A percentile compares a stretch with the other conserved stretches of the same genome.
phyloP scores from a whole-genome alignment of 257 asterid genomes.

The Nyctanthes arbortristis region DNA sequence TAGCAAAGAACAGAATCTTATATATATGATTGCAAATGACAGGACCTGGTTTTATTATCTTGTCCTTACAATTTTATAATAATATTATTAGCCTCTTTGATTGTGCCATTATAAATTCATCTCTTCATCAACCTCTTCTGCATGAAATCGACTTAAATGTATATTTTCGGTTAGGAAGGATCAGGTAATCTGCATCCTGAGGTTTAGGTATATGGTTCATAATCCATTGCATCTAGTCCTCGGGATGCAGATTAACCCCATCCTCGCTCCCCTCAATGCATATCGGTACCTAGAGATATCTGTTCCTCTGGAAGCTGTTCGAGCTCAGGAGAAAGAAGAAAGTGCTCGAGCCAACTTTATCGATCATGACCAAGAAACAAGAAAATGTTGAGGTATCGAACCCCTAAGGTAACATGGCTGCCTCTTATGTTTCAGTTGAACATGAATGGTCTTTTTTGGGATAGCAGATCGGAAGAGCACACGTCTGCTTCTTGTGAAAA shows the following conservation, averaged over 20 bases:
- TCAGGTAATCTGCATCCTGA: constrained; percentile 5
- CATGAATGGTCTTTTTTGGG: not conserved
- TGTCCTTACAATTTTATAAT: not conserved
- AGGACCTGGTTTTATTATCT: not conserved
- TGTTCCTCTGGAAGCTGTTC: not conserved
- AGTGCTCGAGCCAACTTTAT: not conserved
- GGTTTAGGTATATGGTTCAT: not conserved
- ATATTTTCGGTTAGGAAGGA: not conserved
- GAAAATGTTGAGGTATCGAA: no score
- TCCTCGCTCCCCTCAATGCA: constrained; percentile 24
- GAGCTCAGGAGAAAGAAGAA: no score
- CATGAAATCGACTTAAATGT: not conserved
- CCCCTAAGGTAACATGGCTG: not conserved
- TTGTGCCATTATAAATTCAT: no score
- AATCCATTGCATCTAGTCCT: constrained; percentile 26
- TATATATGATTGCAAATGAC: not conserved
- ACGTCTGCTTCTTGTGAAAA: no score
- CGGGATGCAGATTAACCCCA: constrained; percentile 37
- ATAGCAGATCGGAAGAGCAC: no score
- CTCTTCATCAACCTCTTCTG: not conserved
- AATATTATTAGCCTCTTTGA: not conserved
- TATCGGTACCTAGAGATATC: not conserved
- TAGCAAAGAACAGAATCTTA: not conserved
- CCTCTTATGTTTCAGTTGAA: not conserved
- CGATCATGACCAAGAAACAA: not conserved